Evolutionary conservation across 2,329 filamentous ascomycete species (phyloP), one percentile per base, ranked within the genome.

Genomic region (Penicillium rolfsii): DNA sequence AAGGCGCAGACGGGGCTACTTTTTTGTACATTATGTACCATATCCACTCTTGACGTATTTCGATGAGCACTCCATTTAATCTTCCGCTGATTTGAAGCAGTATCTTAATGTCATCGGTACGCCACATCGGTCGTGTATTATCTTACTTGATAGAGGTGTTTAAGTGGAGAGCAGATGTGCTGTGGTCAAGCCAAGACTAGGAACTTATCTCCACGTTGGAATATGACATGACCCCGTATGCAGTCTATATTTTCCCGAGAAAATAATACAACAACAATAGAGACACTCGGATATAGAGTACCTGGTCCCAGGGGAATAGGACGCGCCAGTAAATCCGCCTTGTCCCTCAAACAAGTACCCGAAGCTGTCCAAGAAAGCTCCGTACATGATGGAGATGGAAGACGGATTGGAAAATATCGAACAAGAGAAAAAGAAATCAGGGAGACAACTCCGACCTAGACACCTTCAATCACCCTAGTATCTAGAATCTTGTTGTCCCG

Each of bases 1-100:
- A 36, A 61, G 16, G 19, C 30, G 22, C 41, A 7, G 40, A 43
- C 52, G 62, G 62, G 52, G 53, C 63, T 64, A 6, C 28, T 48
- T 36, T 48, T 11, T 58, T 69, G 64, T 65, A 70, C 68, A 69
- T 61, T 70, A 68, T 71, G 69, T 72, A 70, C 64, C 63, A 71
- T 71, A 71, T 69, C 61, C 59, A 61, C 62, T 63, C 57, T 64
- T 59, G 50, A 66, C 45, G 60, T 52, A 57, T 57, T 56, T 43
- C 62, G 48, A 67, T 57, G 63, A 66, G 28, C 53, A 55, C 43
- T 45, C 55, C 33, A 50, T 45, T 52, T 33, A 36, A 43, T 52
- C 33, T 14, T 53, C 49, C 28, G 9, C 30, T 12, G 48, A 26
- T 54, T 38, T 2, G 28, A 40, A 22, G 30, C 30, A 35, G 16